phyloP scores from a whole-genome alignment of 305 asterid genomes.

The Fraxinus platypoda region DNA sequence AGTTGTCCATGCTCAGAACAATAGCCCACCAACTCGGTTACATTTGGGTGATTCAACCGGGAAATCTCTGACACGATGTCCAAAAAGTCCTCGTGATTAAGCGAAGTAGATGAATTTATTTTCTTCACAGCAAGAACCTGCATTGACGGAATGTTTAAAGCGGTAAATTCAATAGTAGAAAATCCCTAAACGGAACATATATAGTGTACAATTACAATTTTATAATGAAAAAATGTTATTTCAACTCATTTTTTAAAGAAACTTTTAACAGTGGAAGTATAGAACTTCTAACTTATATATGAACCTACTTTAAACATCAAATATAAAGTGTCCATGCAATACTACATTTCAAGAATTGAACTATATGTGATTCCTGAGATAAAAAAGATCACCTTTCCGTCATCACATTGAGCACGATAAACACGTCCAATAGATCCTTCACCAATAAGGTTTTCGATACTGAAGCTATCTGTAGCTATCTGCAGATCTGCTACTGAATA shows the following conservation, averaged over 20 bases:
- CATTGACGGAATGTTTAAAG: background rate
- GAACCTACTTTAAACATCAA: background rate
- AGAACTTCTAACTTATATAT: background rate
- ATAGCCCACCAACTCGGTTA: conserved; percentile 80
- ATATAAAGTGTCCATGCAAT: background rate
- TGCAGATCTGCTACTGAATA: conserved; percentile 91
- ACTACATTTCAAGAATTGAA: background rate
- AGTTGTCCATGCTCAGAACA: conserved; percentile 92
- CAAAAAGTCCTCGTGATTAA: conserved; percentile 64
- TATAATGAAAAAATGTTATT: background rate
- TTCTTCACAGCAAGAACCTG: conserved; percentile 94
- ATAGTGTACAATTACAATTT: background rate
- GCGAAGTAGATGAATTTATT: conserved; percentile 62
- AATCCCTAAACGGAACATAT: background rate
- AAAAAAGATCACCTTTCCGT: conserved; percentile 63
- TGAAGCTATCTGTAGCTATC: conserved; percentile 94
- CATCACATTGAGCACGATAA: conserved; percentile 74
- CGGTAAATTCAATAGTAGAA: background rate
- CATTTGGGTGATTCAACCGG: conserved; percentile 71
- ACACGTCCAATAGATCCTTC: conserved; percentile 91
- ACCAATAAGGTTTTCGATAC: conserved; percentile 74
- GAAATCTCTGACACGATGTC: conserved; percentile 71
- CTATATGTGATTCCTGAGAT: background rate
- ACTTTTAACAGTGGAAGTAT: background rate
- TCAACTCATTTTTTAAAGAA: background rate